Base-by-base conservation (phyloP, 192 early-diverging fungal genomes). In the Coemansia sp. region DNA sequence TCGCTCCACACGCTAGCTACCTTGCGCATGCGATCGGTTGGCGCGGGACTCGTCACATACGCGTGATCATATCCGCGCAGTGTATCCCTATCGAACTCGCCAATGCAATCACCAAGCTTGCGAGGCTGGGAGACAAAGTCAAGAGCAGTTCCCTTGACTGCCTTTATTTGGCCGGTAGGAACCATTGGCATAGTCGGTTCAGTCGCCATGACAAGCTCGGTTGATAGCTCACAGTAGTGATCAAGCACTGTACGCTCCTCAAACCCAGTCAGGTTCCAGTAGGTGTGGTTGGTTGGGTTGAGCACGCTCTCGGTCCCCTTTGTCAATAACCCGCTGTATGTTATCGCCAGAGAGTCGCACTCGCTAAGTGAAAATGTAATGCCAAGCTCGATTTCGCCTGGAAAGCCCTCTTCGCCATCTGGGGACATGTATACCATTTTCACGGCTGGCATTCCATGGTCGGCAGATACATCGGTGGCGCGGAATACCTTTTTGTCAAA, bases 261-360 rank as follows among this genome's bases (percentile, higher is more conserved):
- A 27, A 85, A 75, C 15, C 93, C 92, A 31, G 88, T 81, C 27
- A 96, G 70, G 61, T 92, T 92, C 69, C 92, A 94, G 70, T 93
- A 96, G 14, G 88, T 70, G 60, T 96, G 93, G 68, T 87, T 90
- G 9, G 93, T 92, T 9, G 94, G 65, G 38, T 88, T 91, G 9
- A 89, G 63, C 33, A 88, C 65, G 0, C 86, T 90, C 47, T 66
- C 64, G 3, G 63, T 47, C 6, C 82, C 63, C 10, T 79, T 72
- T 8, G 39, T 6, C 9, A 80, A 63, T 5, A 55, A 58, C 3
- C 78, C 85, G 2, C 63, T 45, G 51, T 83, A 80, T 4, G 81
- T 77, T 6, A 85, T 65, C 11, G 83, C 58, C 17, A 80, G 41
- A 0, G 81, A 80, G 25, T 66, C 39, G 25, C 83, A 75, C 15